phyloP scores from a whole-genome alignment of 2,329 filamentous ascomycete genomes.

The Paraphoma sp. region DNA sequence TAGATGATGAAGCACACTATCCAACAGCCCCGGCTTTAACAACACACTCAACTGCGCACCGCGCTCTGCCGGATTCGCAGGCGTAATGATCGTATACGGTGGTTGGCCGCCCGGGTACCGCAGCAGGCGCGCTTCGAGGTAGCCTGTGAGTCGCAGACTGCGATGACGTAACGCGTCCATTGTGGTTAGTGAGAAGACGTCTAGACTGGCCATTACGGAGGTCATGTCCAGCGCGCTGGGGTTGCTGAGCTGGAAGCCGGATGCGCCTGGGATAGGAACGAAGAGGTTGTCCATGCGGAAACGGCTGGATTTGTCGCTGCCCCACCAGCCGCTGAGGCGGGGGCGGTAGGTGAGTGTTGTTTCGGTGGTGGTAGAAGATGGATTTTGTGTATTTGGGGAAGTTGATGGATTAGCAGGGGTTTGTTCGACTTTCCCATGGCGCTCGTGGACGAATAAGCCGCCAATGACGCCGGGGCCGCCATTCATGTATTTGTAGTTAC shows the following conservation, averaged over 20 bases:
- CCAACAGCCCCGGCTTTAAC: constrained; percentile 71
- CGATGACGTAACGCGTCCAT: constrained; percentile 75
- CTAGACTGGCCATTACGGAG: constrained; percentile 74
- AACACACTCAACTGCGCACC: constrained; percentile 82
- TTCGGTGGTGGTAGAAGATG: background rate
- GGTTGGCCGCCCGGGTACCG: constrained; percentile 23
- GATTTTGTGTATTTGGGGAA: constrained; percentile 1
- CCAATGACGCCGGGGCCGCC: constrained; percentile 82
- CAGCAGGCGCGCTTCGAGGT: constrained; percentile 65
- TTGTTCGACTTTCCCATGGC: constrained; percentile 65
- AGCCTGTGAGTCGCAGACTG: constrained; percentile 75
- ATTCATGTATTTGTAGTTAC: constrained; percentile 94
- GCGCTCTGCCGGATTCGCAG: constrained; percentile 69
- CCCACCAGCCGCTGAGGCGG: constrained; percentile 86
- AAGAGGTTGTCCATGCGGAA: constrained; percentile 88
- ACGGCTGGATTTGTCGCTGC: constrained; percentile 74
- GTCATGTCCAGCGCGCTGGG: constrained; percentile 80
- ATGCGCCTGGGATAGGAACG: constrained; percentile 76
- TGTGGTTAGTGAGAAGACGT: constrained; percentile 74
- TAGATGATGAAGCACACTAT: constrained; percentile 68
- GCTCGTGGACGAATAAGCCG: constrained; percentile 80
- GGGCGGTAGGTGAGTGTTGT: constrained; percentile 62
- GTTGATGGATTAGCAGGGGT: constrained; percentile 2
- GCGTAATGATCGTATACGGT: constrained; percentile 69
- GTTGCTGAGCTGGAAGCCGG: constrained; percentile 85